phyloP scores from a whole-genome alignment of 768 basidiomycete species.

The Cytidiella melzeri region DNA sequence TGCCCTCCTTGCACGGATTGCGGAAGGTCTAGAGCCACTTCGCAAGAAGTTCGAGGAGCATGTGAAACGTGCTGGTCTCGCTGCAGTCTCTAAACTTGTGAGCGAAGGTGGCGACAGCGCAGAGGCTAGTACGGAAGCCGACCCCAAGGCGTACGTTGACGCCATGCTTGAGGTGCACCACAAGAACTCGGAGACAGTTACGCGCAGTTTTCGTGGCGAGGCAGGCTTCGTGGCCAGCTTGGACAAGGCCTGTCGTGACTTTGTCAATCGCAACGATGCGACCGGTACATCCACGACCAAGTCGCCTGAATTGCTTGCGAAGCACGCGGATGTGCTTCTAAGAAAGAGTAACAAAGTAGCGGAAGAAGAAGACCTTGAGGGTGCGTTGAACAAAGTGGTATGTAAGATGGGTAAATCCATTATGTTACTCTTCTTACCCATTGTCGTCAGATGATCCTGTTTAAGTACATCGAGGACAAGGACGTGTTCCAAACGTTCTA shows the following conservation, averaged over 20 bases:
- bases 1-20: constrained; percentile 82
- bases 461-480: constrained; percentile 98
- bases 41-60: constrained; percentile 92
- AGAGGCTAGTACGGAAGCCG: constrained; percentile 24
- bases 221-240: constrained; percentile 90
- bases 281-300: constrained; percentile 80
- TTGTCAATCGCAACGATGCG: constrained; percentile 89
- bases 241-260: constrained; percentile 93
- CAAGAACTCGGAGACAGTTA: constrained; percentile 87
- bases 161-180: constrained; percentile 85
- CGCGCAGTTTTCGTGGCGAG: constrained; percentile 85
- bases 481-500: constrained; percentile 99
- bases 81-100: constrained; percentile 68
- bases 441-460: constrained; percentile 76
- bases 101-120: constrained; percentile 42
- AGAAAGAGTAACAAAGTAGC: constrained; percentile 94
- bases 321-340: constrained; percentile 83
- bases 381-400: constrained; percentile 86
- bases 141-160: constrained; percentile 93
- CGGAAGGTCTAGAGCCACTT: constrained; percentile 84
- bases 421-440: neutral
- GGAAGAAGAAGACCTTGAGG: constrained; percentile 88
- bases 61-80: constrained; percentile 85
- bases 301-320: constrained; percentile 89
- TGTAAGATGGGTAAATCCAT: constrained; percentile 20